These are phyloP conservation scores for Bipolaris zeicola DNA, from an alignment of 2,329 filamentous ascomycete genomes.

Conservation along the genomic window DNA sequence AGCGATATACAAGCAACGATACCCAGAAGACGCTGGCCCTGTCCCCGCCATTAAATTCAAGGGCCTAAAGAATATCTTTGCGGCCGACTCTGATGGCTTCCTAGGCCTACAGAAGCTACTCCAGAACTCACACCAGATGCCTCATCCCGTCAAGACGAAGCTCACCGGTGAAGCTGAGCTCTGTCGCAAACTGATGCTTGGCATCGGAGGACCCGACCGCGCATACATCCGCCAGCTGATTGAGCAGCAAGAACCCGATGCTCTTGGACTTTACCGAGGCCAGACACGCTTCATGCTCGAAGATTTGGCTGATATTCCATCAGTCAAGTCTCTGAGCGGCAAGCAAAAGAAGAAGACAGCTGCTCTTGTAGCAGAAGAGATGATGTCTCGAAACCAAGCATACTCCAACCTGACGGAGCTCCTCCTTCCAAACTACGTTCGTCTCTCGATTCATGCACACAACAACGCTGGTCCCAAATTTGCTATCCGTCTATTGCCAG, in stretches of 20 bases:
- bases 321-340: constrained; percentile 31
- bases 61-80: constrained; percentile 39
- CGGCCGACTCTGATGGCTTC: constrained; percentile 31
- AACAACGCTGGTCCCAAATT: constrained; percentile 52
- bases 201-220: constrained; percentile 33
- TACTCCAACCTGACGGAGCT: constrained; percentile 57
- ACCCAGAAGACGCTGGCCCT: constrained; percentile 22
- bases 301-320: constrained; percentile 37
- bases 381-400: constrained; percentile 53
- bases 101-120: constrained; percentile 27
- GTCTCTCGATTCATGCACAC: constrained; percentile 57
- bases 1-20: constrained; percentile 45
- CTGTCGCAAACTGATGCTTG: constrained; percentile 39
- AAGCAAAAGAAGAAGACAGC: constrained; percentile 47
- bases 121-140: constrained; percentile 28
- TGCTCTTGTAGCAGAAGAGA: constrained; percentile 44
- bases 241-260: constrained; percentile 33
- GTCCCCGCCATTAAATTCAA: constrained; percentile 37
- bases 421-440: constrained; percentile 53
- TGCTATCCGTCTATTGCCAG: constrained; percentile 49
- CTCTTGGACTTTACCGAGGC: constrained; percentile 44
- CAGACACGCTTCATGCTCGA: constrained; percentile 49
- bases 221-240: constrained; percentile 36
- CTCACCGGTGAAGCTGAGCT: constrained; percentile 37
- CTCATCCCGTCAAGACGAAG: constrained; percentile 39